Percentiles rank a stretch among this genome's conserved stretches.
phyloP scores from a whole-genome alignment of 176 grass and related monocot genomes.

The Oryza australiensis region DNA sequence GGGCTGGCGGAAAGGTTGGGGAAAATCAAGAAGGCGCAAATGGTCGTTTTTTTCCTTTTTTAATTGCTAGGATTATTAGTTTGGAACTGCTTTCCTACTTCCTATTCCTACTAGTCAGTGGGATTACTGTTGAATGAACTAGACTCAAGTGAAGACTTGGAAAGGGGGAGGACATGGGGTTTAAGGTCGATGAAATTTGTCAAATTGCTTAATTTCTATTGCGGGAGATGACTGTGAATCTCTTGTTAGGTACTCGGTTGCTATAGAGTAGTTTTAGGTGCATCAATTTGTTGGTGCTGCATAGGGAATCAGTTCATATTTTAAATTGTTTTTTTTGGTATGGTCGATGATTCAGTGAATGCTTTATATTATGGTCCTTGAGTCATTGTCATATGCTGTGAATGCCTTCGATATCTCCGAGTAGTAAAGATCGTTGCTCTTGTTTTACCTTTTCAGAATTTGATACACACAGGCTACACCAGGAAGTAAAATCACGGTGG shows the following conservation, averaged over 20 bases:
- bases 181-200: background rate
- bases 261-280: background rate
- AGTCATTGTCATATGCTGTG: background rate
- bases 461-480: constrained; percentile 49
- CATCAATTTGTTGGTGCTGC: background rate
- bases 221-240: background rate
- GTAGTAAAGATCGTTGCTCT: background rate
- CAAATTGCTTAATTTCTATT: background rate
- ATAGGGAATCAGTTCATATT: background rate
- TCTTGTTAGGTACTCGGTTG: background rate
- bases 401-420: background rate
- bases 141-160: background rate
- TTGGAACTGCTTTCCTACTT: background rate
- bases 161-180: background rate
- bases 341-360: background rate
- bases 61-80: background rate
- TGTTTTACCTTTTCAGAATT: constrained; percentile 51
- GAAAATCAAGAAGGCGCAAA: background rate
- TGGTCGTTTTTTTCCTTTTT: background rate
- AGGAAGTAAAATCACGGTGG: constrained; percentile 68
- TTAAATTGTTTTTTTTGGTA: background rate
- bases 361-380: background rate
- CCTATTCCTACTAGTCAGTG: background rate
- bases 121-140: background rate
- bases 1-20: background rate